Evolutionary conservation across 176 grass and related monocot species (phyloP), one percentile per base, ranked within the genome.

Genomic region (Triticum turgidum): DNA sequence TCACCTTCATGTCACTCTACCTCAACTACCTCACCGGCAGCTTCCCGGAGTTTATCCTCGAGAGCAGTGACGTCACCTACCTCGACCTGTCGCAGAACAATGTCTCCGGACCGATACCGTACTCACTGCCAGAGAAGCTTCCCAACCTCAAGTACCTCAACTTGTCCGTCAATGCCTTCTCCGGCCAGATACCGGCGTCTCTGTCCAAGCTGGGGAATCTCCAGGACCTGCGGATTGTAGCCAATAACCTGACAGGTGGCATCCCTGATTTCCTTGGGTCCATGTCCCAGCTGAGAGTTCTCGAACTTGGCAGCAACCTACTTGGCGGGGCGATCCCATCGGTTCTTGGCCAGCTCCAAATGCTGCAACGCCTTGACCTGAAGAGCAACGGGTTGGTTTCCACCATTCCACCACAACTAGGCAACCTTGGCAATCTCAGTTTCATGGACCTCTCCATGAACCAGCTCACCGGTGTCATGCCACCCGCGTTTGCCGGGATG

Each of bases 81-180:
- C 88, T 97, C 64, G 90, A 94, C 61, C 59, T 97, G 20, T 90
- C 92, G 4, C 17, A 85, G 64, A 97, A 97, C 41, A 0, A 0
- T 2, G 1, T 89, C 42, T 80, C 66, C 5, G 90, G 94, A 0
- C 32, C 34, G 0, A 71, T 71, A 41, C 51, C 51, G 1, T 0
- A 54, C 5, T 54, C 51, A 5, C 51, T 54, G 15, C 15, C 51
- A 3, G 51, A 54, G 51, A 54, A 54, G 51, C 51, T 54, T 15
- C 51, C 51, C 5, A 54, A 18, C 4, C 51, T 54, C 51, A 54
- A 18, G 51, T 18, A 54, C 15, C 15, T 54, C 51, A 54, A 54
- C 51, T 54, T 54, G 5, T 18, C 68, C 34, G 0, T 39, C 34
- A 71, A 71, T 71, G 33, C 18, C 35, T 71, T 71, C 68, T 71